Conservation (phyloP, 129 eudicot species). For the Erigeron canadensis region DNA sequence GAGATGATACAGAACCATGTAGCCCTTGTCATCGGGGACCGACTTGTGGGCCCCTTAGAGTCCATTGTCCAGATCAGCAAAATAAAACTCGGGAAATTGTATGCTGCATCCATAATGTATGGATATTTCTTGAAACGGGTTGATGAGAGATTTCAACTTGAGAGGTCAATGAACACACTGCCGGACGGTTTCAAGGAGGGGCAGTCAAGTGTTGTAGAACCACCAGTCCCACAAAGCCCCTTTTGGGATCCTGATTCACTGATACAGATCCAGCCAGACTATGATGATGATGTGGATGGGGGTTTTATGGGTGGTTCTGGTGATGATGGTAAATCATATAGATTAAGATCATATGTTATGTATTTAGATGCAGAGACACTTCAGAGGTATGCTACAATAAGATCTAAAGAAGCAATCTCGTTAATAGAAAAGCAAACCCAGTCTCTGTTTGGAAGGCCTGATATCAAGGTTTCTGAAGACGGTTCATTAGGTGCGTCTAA, state of each 20-base stretch:
- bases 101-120: conserved; percentile 95
- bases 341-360: conserved; percentile 85
- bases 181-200: conserved; percentile 62
- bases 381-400: conserved; percentile 79
- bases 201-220: conserved; percentile 35
- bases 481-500: conserved; percentile 71
- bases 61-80: conserved; percentile 72
- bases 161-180: conserved; percentile 91
- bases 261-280: conserved; percentile 63
- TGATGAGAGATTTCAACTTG: conserved; percentile 91
- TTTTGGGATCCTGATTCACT: conserved; percentile 90
- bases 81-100: conserved; percentile 89
- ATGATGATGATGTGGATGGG: conserved; percentile 48
- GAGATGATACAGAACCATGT: conserved; percentile 90
- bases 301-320: conserved; percentile 29
- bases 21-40: conserved; percentile 70
- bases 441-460: conserved; percentile 90
- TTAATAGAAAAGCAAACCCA: conserved; percentile 92
- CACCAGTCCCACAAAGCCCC: conserved; percentile 59
- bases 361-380: conserved; percentile 89
- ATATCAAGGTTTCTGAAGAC: conserved; percentile 56
- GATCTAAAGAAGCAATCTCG: conserved; percentile 86
- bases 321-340: conserved; percentile 50
- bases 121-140: conserved; percentile 92
- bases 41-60: conserved; percentile 74